A percentile compares a stretch with the other conserved stretches of the same genome.
phyloP scores from a whole-genome alignment of 305 asterid genomes.

The Fraxinus albicans region DNA sequence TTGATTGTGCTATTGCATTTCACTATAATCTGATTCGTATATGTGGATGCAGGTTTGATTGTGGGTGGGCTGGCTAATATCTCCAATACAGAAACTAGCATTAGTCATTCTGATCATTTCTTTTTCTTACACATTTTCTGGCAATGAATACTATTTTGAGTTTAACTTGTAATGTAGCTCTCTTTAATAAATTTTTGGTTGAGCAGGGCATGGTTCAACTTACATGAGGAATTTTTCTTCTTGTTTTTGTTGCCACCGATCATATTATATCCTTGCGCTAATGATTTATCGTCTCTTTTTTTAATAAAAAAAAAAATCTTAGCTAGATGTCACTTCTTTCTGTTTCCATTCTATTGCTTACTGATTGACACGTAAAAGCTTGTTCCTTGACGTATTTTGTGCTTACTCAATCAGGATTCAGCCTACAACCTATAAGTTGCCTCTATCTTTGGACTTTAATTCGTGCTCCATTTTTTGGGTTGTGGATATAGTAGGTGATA shows the following conservation, averaged over 20 bases:
- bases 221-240: constrained; percentile 97
- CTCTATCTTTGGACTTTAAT: not conserved
- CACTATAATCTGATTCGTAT: constrained; percentile 22
- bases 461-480: not conserved
- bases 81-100: constrained; percentile 78
- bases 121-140: not conserved
- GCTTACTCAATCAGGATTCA: constrained; percentile 89
- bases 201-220: constrained; percentile 95
- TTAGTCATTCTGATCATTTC: constrained; percentile 44
- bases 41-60: constrained; percentile 62
- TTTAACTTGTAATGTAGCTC: constrained; percentile 1
- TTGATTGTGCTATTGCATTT: constrained; percentile 10
- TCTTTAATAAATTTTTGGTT: constrained; percentile 20
- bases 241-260: constrained; percentile 93
- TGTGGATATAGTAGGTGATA: not conserved
- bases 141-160: not conserved
- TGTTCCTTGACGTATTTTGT: constrained; percentile 56
- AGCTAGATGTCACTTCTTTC: not conserved
- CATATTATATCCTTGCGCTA: constrained; percentile 82
- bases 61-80: constrained; percentile 88
- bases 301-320: no score
- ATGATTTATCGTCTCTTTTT: not conserved
- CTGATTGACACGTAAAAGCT: constrained; percentile 22
- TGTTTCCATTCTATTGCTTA: constrained; percentile 8
- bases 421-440: constrained; percentile 71